phyloP scores from a whole-genome alignment of 495 filamentous ascomycete genomes.

The Lasiosphaeria hispida region DNA sequence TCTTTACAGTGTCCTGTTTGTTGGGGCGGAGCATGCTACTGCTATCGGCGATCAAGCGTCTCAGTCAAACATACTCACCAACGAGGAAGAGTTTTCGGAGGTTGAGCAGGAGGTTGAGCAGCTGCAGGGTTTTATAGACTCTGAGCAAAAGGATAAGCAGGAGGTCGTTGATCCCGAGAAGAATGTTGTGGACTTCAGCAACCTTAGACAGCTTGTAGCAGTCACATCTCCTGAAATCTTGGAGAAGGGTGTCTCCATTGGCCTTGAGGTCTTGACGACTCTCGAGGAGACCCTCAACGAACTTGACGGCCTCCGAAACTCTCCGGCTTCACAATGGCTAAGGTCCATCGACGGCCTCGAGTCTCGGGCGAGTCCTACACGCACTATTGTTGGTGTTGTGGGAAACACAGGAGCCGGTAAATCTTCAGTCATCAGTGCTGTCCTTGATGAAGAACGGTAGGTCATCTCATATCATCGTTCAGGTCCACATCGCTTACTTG shows the following conservation, averaged over 20 bases:
- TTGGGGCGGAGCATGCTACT: too few relatives aligned
- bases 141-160: too few relatives aligned
- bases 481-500: not conserved
- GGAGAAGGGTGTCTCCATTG: constrained; percentile 30
- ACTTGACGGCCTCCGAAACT: not conserved
- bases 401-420: constrained; percentile 61
- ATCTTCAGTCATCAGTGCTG: constrained; percentile 57
- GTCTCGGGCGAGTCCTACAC: constrained; percentile 24
- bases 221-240: constrained; percentile 21
- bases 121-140: too few relatives aligned
- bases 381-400: constrained; percentile 56
- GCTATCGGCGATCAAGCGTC: too few relatives aligned
- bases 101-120: too few relatives aligned
- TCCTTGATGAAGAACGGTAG: constrained; percentile 53
- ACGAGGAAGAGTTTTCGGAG: too few relatives aligned
- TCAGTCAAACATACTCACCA: too few relatives aligned
- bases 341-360: constrained; percentile 38
- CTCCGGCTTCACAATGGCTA: constrained; percentile 37
- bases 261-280: constrained; percentile 25
- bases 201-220: constrained; percentile 24
- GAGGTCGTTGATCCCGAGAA: not conserved
- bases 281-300: constrained; percentile 20
- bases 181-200: not conserved
- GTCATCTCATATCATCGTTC: not conserved
- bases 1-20: too few relatives aligned